Base-by-base conservation (phyloP, 2,329 filamentous ascomycete genomes). In the Dactylonectria macrodidyma region DNA sequence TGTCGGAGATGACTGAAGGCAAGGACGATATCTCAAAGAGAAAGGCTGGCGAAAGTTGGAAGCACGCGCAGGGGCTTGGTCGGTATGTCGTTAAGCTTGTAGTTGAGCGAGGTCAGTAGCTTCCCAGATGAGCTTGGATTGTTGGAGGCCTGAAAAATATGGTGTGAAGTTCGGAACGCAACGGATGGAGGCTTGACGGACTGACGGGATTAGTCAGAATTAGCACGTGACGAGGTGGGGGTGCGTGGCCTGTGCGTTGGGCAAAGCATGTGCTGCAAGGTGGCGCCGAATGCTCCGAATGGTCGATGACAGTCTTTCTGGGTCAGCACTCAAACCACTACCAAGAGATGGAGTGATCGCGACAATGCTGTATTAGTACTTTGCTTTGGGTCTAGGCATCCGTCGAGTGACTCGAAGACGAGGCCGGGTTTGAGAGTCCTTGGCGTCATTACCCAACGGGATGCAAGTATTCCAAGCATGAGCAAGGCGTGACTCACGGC, bases 111-210 rank as follows among this genome's bases (percentile, higher is more conserved):
- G 41, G 56, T 62, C 58, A 52, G 59, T 48, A 64, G 67, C 62
- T 65, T 50, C n/a, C 48, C 55, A 59, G 62, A 64, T 61, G 68
- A 69, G 65, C 64, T 67, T 55, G 67, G 66, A 70, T 74, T 71
- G 68, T 73, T 77, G 72, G 75, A 74, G 68, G 78, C 78, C 79
- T 80, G 78, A 80, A 78, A 78, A 79, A 71, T 80, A 75, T 74
- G 79, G 79, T 79, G 72, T 76, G 74, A 78, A 78, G 63, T 64
- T 67, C 75, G 75, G 75, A 71, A 76, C 71, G 67, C 71, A 66
- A 76, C 71, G 73, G 73, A 66, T 61, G 57, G 73, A 66, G 62
- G 57, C 48, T 7, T 22, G 60, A 67, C 34, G 48, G 52, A 48
- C 44, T 51, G 52, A 58, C 16, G 38, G 61, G 65, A 77, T 80